phyloP scores from a whole-genome alignment of 495 filamentous ascomycete species.

The Penicilliopsis zonata region DNA sequence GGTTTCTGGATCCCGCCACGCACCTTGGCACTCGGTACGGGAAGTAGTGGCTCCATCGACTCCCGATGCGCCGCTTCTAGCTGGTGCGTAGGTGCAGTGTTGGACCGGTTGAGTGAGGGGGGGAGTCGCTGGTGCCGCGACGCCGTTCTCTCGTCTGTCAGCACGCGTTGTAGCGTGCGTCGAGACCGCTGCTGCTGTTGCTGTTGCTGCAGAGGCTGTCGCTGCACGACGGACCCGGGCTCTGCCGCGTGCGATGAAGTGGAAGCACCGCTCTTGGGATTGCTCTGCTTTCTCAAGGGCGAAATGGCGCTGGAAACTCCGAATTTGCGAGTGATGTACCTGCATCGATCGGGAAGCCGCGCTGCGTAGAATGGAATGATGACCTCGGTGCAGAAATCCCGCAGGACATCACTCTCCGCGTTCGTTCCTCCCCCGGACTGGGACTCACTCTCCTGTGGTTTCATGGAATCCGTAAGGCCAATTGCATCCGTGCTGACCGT shows the following conservation, averaged over 20 bases:
- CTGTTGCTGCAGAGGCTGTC: slow-evolving; percentile 27
- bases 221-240: slow-evolving; percentile 43
- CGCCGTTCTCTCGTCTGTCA: slow-evolving; percentile 53
- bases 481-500: slow-evolving; percentile 50
- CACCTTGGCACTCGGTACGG: slow-evolving; percentile 19
- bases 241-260: slow-evolving; percentile 23
- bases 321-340: slow-evolving; percentile 71
- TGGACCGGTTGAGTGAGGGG: slow-evolving; percentile 55
- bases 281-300: slow-evolving; percentile 16
- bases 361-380: slow-evolving; percentile 86
- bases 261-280: slow-evolving; percentile 10
- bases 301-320: slow-evolving; percentile 61
- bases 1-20: slow-evolving; percentile 45
- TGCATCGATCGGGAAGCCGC: slow-evolving; percentile 70
- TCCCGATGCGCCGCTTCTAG: slow-evolving; percentile 23
- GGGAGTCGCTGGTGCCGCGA: slow-evolving; percentile 31
- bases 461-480: slow-evolving; percentile 15
- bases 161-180: slow-evolving; percentile 53
- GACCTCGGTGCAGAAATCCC: slow-evolving; percentile 84
- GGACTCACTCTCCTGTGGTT: slow-evolving; percentile 17
- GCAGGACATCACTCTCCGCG: slow-evolving; percentile 43
- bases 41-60: slow-evolving; percentile 23
- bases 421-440: slow-evolving; percentile 32
- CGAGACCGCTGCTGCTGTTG: slow-evolving; percentile 15
- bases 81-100: slow-evolving; percentile 38